A percentile compares a stretch with the other conserved stretches of the same genome.
Conservation (phyloP, 2,329 filamentous ascomycete genomes). For the Penicillium oxalicum region DNA sequence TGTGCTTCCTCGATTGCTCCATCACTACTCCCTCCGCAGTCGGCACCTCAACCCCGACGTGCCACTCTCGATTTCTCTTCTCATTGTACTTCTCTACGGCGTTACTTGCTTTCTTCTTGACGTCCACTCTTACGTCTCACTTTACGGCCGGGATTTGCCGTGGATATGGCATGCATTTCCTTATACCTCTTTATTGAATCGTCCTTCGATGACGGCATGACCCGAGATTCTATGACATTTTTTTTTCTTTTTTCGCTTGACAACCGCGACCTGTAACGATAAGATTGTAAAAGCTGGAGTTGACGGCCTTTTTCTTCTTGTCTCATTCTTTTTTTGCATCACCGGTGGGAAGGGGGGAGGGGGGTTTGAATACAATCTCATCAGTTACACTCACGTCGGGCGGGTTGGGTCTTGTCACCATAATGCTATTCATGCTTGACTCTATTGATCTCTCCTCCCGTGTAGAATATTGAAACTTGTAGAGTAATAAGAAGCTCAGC, state of each 20-base stretch:
- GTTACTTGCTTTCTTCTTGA: slow-evolving; percentile 17
- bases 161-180: slow-evolving; percentile 24
- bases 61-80: slow-evolving; percentile 6
- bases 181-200: slow-evolving; percentile 24
- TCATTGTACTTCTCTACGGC: slow-evolving; percentile 18
- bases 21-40: slow-evolving; percentile 5
- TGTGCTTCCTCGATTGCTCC: slow-evolving; percentile 9
- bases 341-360: slow-evolving; percentile 12
- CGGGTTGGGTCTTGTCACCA: not conserved
- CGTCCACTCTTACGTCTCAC: slow-evolving; percentile 18
- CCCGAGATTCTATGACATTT: slow-evolving; percentile 23
- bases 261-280: slow-evolving; percentile 32
- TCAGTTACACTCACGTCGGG: slow-evolving; percentile 6
- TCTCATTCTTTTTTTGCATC: slow-evolving; percentile 14
- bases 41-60: slow-evolving; percentile 2
- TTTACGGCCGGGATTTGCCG: slow-evolving; percentile 20
- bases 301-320: slow-evolving; percentile 5
- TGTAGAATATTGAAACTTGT: not conserved
- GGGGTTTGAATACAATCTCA: slow-evolving; percentile 16
- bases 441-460: not conserved
- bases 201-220: slow-evolving; percentile 22
- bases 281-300: slow-evolving; percentile 34
- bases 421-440: not conserved
- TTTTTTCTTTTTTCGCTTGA: slow-evolving; percentile 8
- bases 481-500: no score